Base-by-base conservation (phyloP, 208 protist species). In the Trypanosoma brucei region DNA sequence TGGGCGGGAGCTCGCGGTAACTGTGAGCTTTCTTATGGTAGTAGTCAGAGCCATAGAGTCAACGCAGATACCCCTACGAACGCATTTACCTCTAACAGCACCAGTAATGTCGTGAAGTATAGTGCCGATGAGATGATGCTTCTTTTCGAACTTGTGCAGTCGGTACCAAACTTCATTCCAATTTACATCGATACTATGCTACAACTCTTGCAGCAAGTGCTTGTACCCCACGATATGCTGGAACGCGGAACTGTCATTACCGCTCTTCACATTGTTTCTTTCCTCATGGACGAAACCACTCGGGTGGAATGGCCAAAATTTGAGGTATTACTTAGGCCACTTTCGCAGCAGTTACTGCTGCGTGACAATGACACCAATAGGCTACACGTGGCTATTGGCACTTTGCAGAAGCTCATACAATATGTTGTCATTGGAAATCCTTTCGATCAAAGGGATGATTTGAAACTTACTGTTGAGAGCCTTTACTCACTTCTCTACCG, bases 401-500 rank as follows among this genome's bases (percentile, higher is more conserved):
- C 81, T 14, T 62, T 93, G 57, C 86, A 91, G 72, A 81, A 68
- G 33, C 65, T 90, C 52, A 66, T 90, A 58, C 76, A 93, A 73
- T 83, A 70, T 44, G 63, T 75, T 42, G 50, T 63, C 44, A 55
- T 73, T 54, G 40, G n/a, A 44, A 61, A 62, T 42, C 68, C 68
- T 11, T 67, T 73, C 55, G 63, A 53, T 55, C 37, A 55, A 14
- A 49, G 31, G 57, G 33, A 42, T 55, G 62, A 73, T 35, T 65
- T 89, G 38, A 68, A 84, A 37, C 48, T 57, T 35, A 75, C 87
- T 65, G 68, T 86, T 45, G 59, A 50, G 38, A 61, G 66, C n/a
- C 75, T 90, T 34, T 83, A 90, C 58, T 86, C 81, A 14, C 70
- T 93, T 52, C 65, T 89, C 13, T 88, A 85, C 65, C 83, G 85